Evolutionary conservation across 2,329 filamentous ascomycete genomes (phyloP).

Genomic region (Aureobasidium lini): DNA sequence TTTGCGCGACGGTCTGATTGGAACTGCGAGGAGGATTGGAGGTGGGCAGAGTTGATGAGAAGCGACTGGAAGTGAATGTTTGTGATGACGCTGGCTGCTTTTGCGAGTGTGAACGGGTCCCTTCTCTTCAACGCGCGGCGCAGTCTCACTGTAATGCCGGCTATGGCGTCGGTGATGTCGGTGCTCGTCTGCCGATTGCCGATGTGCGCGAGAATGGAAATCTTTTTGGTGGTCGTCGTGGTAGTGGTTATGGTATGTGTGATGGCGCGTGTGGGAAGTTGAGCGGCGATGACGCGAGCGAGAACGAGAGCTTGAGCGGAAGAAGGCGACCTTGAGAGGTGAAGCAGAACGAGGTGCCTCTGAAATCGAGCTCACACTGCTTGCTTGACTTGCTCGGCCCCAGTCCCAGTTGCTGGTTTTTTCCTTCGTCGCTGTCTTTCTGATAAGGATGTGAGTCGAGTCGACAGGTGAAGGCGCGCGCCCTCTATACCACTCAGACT

Average conservation of each 20-base stretch:
- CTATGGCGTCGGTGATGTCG: neutral
- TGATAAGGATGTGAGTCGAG: neutral
- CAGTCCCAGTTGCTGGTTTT: neutral
- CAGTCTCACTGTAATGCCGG: neutral
- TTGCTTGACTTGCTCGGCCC: neutral
- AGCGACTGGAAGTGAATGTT: neutral
- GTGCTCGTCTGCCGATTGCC: neutral
- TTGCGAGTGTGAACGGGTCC: neutral
- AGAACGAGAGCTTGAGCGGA: neutral
- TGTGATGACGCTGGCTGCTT: neutral
- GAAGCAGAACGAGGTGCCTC: conserved; percentile 2
- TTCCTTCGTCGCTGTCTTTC: conserved; percentile 7
- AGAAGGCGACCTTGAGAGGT: neutral
- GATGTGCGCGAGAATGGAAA: neutral
- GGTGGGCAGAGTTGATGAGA: neutral
- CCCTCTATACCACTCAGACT: neutral
- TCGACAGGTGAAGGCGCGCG: neutral
- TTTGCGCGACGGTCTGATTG: neutral
- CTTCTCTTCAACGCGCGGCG: neutral
- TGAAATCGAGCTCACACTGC: neutral
- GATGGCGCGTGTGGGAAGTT: neutral
- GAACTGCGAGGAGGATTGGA: neutral
- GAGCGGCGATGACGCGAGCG: neutral
- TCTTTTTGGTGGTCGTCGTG: neutral
- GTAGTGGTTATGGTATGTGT: neutral